Base-by-base conservation (phyloP, 2,329 filamentous ascomycete genomes). In the Paramyrothecium sp. region DNA sequence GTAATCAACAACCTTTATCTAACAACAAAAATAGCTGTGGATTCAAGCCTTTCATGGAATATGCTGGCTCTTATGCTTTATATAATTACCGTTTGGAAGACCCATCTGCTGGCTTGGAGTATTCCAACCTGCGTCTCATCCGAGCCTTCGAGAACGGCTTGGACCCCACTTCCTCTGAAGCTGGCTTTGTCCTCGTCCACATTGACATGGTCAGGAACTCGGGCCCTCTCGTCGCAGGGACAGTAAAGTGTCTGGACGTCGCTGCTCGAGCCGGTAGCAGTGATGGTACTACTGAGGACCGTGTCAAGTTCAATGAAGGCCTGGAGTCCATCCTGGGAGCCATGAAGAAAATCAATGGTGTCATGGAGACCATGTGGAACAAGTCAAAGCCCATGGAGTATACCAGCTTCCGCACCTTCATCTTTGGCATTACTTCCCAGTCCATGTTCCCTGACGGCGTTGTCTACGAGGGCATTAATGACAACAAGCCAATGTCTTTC, bases 151-250 rank as follows among this genome's bases (percentile, higher is more conserved):
- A 97, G 75, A 85, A 89, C 66, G 94, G 94, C 16, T 86, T 97
- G 10, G 90, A 97, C 71, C 90, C 90, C 1, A 83, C 82, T 33
- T 96, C 91, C 3, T 97, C 92, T 8, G 94, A 97, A 73, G 94
- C 94, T 1, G 94, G 94, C 53, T 97, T 98, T 71, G 92, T 97
- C n/a, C 84, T 97, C 13, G 93, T 95, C 4, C 94, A 97, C 73
- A 88, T 98, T 54, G 92, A 96, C 74, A 98, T 97, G 93, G 94
- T 97, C 53, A 88, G 88, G 70, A 87, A 96, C 73, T 93, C 92
- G 0, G 89, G 89, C 1, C 84, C 86, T 1, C 80, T 98, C 2
- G 87, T 97, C 51, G 82, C 85, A 47, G 91, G 91, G 33, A 85
- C 87, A 3, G 81, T 91, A 51, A 80, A 85, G 54, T 84, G 89